Evolutionary conservation across 1,139 yeast species (phyloP).

Genomic region (Saccharomyces hybrid): DNA sequence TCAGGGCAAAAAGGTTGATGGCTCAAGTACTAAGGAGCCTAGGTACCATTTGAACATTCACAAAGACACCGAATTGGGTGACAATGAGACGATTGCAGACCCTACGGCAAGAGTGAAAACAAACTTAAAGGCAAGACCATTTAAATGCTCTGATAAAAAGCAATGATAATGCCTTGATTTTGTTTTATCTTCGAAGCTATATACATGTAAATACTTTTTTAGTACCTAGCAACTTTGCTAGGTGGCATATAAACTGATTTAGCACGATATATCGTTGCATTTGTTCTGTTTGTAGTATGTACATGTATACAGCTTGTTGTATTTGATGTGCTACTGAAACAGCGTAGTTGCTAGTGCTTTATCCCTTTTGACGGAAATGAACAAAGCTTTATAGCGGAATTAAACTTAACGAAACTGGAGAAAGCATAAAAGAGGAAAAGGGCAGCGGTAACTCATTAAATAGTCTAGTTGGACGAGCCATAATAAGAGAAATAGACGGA

Average conservation of each 20-base stretch:
- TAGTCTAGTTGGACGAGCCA: neutral
- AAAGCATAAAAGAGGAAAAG: neutral
- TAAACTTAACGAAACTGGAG: neutral
- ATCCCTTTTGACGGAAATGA: neutral
- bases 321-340: neutral
- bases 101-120: constrained; percentile 26
- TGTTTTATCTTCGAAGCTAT: neutral
- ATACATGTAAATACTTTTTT: neutral
- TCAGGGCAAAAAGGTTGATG: constrained; percentile 59
- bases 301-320: neutral
- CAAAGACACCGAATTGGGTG: constrained; percentile 79
- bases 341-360: neutral
- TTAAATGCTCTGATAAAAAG: constrained; percentile 2
- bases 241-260: neutral
- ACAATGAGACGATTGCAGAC: constrained; percentile 50
- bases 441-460: neutral
- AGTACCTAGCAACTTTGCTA: neutral
- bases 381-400: neutral
- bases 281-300: too few species aligned
- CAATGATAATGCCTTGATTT: neutral
- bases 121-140: constrained; percentile 8
- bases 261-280: neutral
- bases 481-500: neutral
- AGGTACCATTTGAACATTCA: constrained; percentile 56
- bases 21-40: constrained; percentile 31